Percentiles rank a stretch among this genome's conserved stretches.
phyloP scores from a whole-genome alignment of 768 basidiomycete species.

The Daedalea quercina region DNA sequence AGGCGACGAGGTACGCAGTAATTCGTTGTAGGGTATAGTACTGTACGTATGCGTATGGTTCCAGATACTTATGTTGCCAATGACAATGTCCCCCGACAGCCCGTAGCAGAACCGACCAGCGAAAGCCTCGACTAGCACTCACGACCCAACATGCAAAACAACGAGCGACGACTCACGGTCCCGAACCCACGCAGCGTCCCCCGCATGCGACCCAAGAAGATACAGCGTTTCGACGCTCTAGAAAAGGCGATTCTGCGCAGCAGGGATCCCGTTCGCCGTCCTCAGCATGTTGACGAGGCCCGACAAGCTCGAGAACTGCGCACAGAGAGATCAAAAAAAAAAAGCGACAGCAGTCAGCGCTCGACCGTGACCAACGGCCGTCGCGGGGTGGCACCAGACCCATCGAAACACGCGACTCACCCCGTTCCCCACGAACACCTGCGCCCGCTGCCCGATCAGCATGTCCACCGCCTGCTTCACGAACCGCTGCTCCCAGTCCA shows the following conservation, averaged over 20 bases:
- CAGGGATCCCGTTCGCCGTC: conserved; percentile 26
- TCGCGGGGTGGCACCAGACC: no score
- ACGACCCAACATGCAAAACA: no score
- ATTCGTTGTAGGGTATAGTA: no score
- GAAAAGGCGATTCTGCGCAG: conserved; percentile 33
- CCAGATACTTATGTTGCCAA: no score
- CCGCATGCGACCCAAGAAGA: neutral
- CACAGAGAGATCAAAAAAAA: neutral
- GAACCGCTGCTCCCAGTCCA: conserved; percentile 51
- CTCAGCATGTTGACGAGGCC: conserved; percentile 42
- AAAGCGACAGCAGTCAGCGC: conserved; percentile 25
- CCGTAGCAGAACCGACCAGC: no score
- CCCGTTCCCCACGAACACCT: conserved; percentile 67
- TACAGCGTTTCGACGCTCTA: neutral
- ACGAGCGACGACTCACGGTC: no score
- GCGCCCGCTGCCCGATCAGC: conserved; percentile 56
- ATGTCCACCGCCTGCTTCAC: conserved; percentile 60
- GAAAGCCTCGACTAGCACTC: no score
- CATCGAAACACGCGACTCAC: conserved; percentile 28
- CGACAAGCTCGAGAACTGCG: conserved; percentile 43
- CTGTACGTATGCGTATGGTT: no score
- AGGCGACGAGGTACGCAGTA: no score
- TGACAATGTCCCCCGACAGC: no score
- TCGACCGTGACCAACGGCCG: no score
- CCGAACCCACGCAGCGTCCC: no score